Base-by-base conservation (phyloP, 108 stramenopile genomes). In the Nitzschia inconspicua region DNA sequence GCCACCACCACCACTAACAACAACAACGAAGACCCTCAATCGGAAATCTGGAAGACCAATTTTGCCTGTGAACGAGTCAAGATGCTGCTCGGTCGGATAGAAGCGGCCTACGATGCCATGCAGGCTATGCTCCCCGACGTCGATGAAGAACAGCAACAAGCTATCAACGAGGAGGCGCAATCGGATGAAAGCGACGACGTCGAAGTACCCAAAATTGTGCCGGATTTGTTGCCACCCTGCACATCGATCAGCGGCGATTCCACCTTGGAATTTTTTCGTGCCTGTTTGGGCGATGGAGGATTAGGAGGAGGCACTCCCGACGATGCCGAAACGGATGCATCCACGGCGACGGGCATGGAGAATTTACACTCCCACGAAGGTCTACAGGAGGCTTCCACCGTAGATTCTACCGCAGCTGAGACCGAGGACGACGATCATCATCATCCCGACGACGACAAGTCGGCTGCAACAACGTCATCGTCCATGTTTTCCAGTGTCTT, bases 181-280 rank as follows among this genome's bases (percentile, higher is more conserved):
- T 37, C 42, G 43, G 42, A 10, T 58, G 57, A 59, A 30, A 31
- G 31, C 13, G 66, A 74, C 3, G 68, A 70, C 4, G 26, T 55
- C 29, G 73, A 75, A 41, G 47, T 60, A 2, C 67, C 68, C 26
- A 57, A 40, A 19, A 53, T 77, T 18, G 66, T 83, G 28, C 70
- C 81, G 1, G 81, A 78, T 47, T 57, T 83, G 4, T 56, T 83
- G 29, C 81, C 81, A 19, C 74, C 77, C 27, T 83, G 81, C 43
- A 72, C 63, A 7, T 68, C 77, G 23, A 26, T 44, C 24, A 47
- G 56, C 6, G 81, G 81, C 1, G 81, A 83, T 57, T 44, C 65
- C 23, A 83, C 81, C 6, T 20, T 76, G 1, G 66, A 60, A 29
- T 83, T 83, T 60, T 83, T 83, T 34, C 44, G 44, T 3, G 77